Conservation (phyloP, 2,329 filamentous ascomycete species). For the Calonectria pauciramosa region DNA sequence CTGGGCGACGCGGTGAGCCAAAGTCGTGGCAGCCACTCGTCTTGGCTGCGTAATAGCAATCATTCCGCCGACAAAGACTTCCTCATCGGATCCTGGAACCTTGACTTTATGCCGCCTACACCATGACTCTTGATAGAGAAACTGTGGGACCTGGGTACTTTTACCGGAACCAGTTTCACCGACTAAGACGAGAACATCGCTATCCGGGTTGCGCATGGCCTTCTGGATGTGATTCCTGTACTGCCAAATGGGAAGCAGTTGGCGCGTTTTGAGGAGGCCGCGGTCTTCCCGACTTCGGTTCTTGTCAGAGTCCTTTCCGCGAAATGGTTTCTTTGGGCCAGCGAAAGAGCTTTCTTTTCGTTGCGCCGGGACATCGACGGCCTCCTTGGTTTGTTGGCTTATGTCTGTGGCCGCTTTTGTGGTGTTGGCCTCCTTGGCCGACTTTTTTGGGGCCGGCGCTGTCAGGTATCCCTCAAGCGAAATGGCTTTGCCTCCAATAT, state of each 20-base stretch:
- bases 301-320: constrained; percentile 29
- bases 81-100: constrained; percentile 53
- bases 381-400: constrained; percentile 14
- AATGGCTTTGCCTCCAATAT: constrained; percentile 63
- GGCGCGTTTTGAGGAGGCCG: constrained; percentile 63
- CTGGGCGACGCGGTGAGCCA: constrained; percentile 88
- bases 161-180: constrained; percentile 98
- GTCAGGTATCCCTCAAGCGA: constrained; percentile 64
- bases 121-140: constrained; percentile 84
- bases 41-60: constrained; percentile 96
- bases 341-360: not conserved
- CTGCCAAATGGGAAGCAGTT: constrained; percentile 84
- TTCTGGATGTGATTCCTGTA: constrained; percentile 78
- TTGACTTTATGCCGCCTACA: constrained; percentile 73
- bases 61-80: constrained; percentile 76
- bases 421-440: constrained; percentile 33
- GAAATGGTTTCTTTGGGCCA: constrained; percentile 21
- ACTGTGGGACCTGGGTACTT: constrained; percentile 96
- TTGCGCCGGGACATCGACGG: constrained; percentile 7
- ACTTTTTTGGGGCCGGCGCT: constrained; percentile 49
- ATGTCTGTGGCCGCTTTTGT: constrained; percentile 14
- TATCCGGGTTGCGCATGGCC: constrained; percentile 66
- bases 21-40: constrained; percentile 91
- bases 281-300: constrained; percentile 46
- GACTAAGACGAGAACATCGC: constrained; percentile 85